A percentile compares a stretch with the other conserved stretches of the same genome.
Conservation (phyloP, 1,139 yeast species). For the Yamadazyma epiphylla region DNA sequence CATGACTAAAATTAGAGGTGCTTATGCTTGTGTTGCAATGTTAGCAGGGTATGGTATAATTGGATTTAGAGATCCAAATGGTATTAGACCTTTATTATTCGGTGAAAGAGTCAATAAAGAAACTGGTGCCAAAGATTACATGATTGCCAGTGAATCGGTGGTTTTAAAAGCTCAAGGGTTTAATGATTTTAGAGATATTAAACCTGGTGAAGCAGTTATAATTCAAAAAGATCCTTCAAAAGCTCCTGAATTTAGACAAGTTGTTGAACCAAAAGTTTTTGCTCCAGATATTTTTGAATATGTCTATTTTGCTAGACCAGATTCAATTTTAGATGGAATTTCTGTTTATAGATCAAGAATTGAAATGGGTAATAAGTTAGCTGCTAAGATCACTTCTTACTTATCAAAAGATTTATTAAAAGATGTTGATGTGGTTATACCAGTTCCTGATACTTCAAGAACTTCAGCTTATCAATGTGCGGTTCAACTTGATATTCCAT, state of each 20-base stretch:
- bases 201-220: constrained; percentile 96
- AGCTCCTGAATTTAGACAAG: constrained; percentile 80
- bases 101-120: constrained; percentile 71
- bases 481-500: constrained; percentile 72
- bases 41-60: constrained; percentile 93
- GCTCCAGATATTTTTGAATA: constrained; percentile 97
- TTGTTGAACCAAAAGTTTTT: constrained; percentile 71
- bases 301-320: constrained; percentile 97
- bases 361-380: constrained; percentile 91
- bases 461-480: constrained; percentile 94
- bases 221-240: constrained; percentile 57
- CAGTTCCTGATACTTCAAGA: constrained; percentile 97
- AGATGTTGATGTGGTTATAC: constrained; percentile 89
- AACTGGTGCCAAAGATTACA: constrained; percentile 80
- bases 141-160: constrained; percentile 95
- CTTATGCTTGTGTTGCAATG: constrained; percentile 93
- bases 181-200: constrained; percentile 70
- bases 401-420: constrained; percentile 29
- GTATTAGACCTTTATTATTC: constrained; percentile 83
- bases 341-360: constrained; percentile 90
- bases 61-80: constrained; percentile 97
- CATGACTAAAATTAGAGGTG: constrained; percentile 80
- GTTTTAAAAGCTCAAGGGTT: constrained; percentile 94
- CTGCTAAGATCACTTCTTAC: constrained; percentile 59
- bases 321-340: constrained; percentile 91